Evolutionary conservation across 345 rosid genomes (phyloP), one percentile per base, ranked within the genome.

Genomic region (Nasturtium officinale): DNA sequence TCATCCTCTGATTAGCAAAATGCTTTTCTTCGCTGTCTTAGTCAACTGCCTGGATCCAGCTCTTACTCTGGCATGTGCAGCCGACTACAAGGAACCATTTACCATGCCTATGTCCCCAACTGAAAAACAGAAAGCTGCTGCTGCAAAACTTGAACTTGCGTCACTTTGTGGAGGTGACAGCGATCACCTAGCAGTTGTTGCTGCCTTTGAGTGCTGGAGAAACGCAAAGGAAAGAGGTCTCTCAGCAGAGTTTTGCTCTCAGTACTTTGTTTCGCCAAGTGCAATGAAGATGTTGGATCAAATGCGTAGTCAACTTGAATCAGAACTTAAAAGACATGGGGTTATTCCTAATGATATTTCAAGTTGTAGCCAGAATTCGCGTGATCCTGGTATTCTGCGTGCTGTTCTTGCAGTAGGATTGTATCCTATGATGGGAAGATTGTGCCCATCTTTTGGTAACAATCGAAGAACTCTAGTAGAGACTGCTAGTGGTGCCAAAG

Each of bases 11-110:
- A 95, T 87, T 8, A 83, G 96, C 90, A 91, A 82, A 84, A 91
- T 95, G 98, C 85, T 95, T 78, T 90, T 95, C 80, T 90, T 91
- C 23, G 92, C 97, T 50, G 84, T 95, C 59, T 71, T 95, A 80
- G 86, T 95, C 83, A 86, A 90, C 81, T 91, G 96, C 77, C 96
- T 95, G 47, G 96, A 91, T 80, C 99, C 98, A 55, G 97, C 99
- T 50, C 81, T 95, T 79, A 95, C 99, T 38, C 64, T 95, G 69
- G 99, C 97, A 11, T 95, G 98, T 85, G 98, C 98, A 61, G 84
- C 90, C 5, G 97, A 95, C 81, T 88, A 81, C 74, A 88, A 82
- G 78, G 96, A 89, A 50, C 99, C 99, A 3, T 91, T 91, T 56
- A 87, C 89, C 33, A 82, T 90, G 68, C 97, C 99, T 43, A 78